Percentiles rank a stretch among this genome's conserved stretches.
These are phyloP conservation scores for Lepidopterella palustris DNA, from an alignment of 495 filamentous ascomycete genomes.

Conservation along the genomic window DNA sequence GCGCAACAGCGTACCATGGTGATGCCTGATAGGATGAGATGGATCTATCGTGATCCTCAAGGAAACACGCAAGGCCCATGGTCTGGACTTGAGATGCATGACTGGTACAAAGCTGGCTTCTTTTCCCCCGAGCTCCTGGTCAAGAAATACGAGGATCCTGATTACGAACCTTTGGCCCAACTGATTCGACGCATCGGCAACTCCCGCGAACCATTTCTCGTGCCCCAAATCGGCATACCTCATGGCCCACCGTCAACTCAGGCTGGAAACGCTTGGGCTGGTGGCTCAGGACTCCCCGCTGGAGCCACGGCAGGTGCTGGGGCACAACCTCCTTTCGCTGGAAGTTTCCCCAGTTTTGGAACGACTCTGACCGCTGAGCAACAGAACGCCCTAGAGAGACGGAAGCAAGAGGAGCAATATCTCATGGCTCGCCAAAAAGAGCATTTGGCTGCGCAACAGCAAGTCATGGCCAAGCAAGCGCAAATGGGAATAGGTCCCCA, in stretches of 20 bases:
- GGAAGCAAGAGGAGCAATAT: constrained; percentile 98
- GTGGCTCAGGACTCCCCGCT: constrained; percentile 32
- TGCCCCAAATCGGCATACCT: constrained; percentile 90
- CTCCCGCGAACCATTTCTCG: constrained; percentile 92
- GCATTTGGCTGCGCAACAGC: constrained; percentile 71
- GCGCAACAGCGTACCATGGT: constrained; percentile 85
- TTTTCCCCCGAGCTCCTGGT: constrained; percentile 91
- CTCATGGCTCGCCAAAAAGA: constrained; percentile 92
- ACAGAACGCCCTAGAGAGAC: constrained; percentile 89
- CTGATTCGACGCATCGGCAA: constrained; percentile 95
- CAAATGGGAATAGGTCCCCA: constrained; percentile 53
- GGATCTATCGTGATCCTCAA: constrained; percentile 95
- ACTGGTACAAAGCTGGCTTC: constrained; percentile 98
- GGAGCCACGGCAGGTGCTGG: constrained; percentile 42
- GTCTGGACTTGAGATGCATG: constrained; percentile 96
- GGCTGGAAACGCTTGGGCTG: constrained; percentile 43
- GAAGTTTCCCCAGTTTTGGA: constrained; percentile 93
- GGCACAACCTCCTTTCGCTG: constrained; percentile 90
- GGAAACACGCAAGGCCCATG: constrained; percentile 89
- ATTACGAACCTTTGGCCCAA: constrained; percentile 95
- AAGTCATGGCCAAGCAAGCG: constrained; percentile 69
- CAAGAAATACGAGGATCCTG: constrained; percentile 83
- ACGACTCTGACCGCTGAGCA: constrained; percentile 94
- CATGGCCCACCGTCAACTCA: constrained; percentile 61
- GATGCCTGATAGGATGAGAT: constrained; percentile 98